phyloP scores from a whole-genome alignment of 768 basidiomycete species.

The Amyloporia xantha region DNA sequence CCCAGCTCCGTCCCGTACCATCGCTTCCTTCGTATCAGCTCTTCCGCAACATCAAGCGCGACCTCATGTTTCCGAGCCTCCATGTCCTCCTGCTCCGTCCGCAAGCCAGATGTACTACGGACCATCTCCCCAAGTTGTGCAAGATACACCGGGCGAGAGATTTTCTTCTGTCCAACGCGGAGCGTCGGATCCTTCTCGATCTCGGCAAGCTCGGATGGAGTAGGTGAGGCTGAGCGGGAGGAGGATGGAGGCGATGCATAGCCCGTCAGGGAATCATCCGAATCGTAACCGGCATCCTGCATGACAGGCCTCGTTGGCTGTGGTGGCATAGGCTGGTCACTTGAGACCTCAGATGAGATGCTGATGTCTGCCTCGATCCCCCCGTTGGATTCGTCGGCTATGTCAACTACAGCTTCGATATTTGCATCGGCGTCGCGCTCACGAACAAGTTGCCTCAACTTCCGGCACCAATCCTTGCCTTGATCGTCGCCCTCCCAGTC shows the following conservation, averaged over 20 bases:
- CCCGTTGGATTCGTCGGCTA: conserved; percentile 12
- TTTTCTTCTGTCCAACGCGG: conserved; percentile 59
- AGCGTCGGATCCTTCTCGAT: conserved; percentile 84
- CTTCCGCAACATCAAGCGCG: conserved; percentile 74
- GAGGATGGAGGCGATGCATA: conserved; percentile 62
- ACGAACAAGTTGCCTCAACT: conserved; percentile 46
- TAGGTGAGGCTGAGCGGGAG: conserved; percentile 74
- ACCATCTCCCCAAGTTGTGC: conserved; percentile 76
- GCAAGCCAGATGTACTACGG: conserved; percentile 46
- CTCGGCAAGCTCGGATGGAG: conserved; percentile 72
- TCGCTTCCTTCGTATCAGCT: conserved; percentile 76
- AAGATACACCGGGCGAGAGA: conserved; percentile 84
- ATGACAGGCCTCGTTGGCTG: conserved; percentile 18
- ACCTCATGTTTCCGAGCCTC: conserved; percentile 77
- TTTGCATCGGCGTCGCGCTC: conserved; percentile 46
- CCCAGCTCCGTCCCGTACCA: conserved; percentile 87
- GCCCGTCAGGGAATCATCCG: conserved; percentile 75
- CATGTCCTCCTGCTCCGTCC: conserved; percentile 48
- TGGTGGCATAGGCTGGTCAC: background rate
- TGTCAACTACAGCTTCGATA: conserved; percentile 4
- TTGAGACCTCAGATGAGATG: background rate
- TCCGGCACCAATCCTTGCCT: conserved; percentile 58
- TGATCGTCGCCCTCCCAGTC: conserved; percentile 77
- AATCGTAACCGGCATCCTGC: conserved; percentile 46
- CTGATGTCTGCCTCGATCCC: background rate